phyloP scores from a whole-genome alignment of 1,284 basidiomycete species.

The Marasmius oreades region DNA sequence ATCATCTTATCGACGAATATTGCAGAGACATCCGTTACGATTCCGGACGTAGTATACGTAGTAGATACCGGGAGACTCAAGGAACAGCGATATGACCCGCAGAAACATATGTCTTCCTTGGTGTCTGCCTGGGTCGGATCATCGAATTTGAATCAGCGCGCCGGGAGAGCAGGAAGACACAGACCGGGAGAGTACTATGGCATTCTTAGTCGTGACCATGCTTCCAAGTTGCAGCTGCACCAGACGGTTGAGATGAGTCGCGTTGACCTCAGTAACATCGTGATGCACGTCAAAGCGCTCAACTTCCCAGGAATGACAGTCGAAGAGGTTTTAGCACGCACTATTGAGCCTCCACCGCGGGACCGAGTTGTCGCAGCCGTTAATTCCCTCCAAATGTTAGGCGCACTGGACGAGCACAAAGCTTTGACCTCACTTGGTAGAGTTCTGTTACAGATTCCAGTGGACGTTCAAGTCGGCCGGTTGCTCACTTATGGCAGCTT shows the following conservation, averaged over 20 bases:
- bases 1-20: constrained; percentile 95
- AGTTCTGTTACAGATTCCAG: constrained; percentile 86
- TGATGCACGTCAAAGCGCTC: constrained; percentile 97
- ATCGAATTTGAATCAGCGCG: constrained; percentile 93
- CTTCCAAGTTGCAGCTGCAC: constrained; percentile 69
- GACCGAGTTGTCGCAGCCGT: constrained; percentile 83
- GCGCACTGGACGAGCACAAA: constrained; percentile 79
- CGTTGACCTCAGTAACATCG: constrained; percentile 86
- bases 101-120: constrained; percentile 82
- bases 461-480: constrained; percentile 89
- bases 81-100: constrained; percentile 92
- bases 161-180: constrained; percentile 92
- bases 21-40: constrained; percentile 94
- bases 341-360: constrained; percentile 88
- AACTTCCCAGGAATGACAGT: constrained; percentile 87
- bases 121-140: constrained; percentile 89
- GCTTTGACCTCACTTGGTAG: constrained; percentile 86
- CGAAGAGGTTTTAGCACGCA: constrained; percentile 81
- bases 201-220: constrained; percentile 68
- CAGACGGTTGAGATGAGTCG: constrained; percentile 97
- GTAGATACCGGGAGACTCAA: constrained; percentile 89
- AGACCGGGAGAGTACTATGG: constrained; percentile 91
- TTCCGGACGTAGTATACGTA: constrained; percentile 95
- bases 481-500: constrained; percentile 89
- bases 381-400: constrained; percentile 80